Evolutionary conservation across 768 basidiomycete genomes (phyloP), one percentile per base, ranked within the genome.

Genomic region (Dacryopinax spathularia): DNA sequence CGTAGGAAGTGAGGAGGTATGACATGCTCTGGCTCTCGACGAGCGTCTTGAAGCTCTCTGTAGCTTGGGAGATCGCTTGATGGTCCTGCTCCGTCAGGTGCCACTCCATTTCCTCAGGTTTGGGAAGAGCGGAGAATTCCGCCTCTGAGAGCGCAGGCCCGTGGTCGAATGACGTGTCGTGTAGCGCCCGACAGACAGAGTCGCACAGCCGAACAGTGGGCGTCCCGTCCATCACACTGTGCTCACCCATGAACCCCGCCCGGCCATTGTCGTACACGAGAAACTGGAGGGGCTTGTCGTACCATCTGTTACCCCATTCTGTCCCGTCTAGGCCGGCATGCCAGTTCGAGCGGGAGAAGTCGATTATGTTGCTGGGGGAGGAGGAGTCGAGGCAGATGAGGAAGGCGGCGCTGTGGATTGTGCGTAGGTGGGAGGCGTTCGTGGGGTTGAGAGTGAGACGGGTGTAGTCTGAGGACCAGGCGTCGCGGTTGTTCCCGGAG

Each of bases 191-290:
- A 66, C 91, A 78, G 35, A 90, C 76, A 20, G 84, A 80, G 69
- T 91, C 86, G 68, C 83, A 86, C 68, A 90, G 72, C 25, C 89
- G 80, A 27, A 81, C 83, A 16, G 83, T 87, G 2, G 90, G 90
- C 16, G 90, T 91, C 34, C 90, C 90, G 69, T 92, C 90, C 90
- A 92, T 92, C 64, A 89, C 36, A 18, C 88, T 89, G 72, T 92
- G 94, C 73, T 97, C 94, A 48, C 94, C 94, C 82, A 95, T 88
- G 69, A 96, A 75, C 3, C 92, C 94, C 1, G 90, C 87, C 60
- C 82, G 77, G 13, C 79, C 83, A 66, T 91, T 89, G 72, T 90
- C 89, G 69, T 84, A 91, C 4, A 97, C 82, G 64, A 96, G 82
- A 71, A 92, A 85, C 72, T 97, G 83, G 64, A 84, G 72, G 9